Conservation (phyloP, 805 yeast species). For the Monosporozyma aerobia region DNA sequence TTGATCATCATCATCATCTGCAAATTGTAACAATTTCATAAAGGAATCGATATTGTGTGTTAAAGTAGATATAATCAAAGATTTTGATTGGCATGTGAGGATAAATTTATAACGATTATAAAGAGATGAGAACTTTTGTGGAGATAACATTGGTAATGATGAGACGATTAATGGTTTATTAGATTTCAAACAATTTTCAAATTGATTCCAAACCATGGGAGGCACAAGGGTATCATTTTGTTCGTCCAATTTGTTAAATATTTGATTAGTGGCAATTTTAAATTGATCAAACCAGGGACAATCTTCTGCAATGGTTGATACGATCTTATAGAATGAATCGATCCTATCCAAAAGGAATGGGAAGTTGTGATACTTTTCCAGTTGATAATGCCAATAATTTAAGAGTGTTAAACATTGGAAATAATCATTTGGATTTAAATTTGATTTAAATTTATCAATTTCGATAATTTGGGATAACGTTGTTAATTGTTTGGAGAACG, state of each 20-base stretch:
- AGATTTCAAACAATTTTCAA: constrained; percentile 10
- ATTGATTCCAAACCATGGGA: constrained; percentile 6
- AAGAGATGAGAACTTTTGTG: constrained; percentile 3
- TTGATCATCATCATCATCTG: not conserved
- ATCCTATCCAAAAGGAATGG: constrained; percentile 1
- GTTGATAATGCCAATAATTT: constrained; percentile 8
- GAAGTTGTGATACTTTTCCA: not conserved
- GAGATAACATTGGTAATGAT: constrained; percentile 12
- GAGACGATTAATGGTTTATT: constrained; percentile 14
- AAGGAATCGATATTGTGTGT: not conserved
- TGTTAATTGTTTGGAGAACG: not conserved
- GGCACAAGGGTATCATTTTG: too few relatives aligned
- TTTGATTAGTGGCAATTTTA: not conserved
- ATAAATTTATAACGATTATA: constrained; percentile 3
- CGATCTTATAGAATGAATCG: constrained; percentile 15
- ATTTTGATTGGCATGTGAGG: constrained; percentile 14
- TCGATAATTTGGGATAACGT: not conserved
- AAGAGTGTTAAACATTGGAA: constrained; percentile 22
- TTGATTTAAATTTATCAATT: not conserved
- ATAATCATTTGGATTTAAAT: constrained; percentile 1
- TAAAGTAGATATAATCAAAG: constrained; percentile 10
- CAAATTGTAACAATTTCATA: not conserved
- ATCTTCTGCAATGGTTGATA: constrained; percentile 12
- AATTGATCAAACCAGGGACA: constrained; percentile 9
- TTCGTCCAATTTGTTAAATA: not conserved